Evolutionary conservation across 805 yeast genomes (phyloP).

Genomic region (Ogataea ramenticola): DNA sequence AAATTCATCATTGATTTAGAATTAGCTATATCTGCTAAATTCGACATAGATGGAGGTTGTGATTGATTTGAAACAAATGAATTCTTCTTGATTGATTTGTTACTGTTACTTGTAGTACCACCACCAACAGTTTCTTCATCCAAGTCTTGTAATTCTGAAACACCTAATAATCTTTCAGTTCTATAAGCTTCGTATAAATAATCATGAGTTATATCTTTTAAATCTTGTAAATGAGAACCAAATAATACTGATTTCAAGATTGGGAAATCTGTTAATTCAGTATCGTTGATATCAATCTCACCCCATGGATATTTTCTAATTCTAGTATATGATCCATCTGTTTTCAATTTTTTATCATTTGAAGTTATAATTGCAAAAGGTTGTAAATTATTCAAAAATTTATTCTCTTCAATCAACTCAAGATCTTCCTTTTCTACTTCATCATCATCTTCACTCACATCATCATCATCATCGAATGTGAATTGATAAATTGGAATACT

Average conservation of each 20-base stretch:
- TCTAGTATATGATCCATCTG: constrained; percentile 41
- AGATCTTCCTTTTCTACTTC: constrained; percentile 48
- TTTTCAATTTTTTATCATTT: constrained; percentile 31
- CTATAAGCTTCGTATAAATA: constrained; percentile 57
- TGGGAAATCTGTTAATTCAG: constrained; percentile 46
- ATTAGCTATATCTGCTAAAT: constrained; percentile 45
- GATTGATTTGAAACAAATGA: constrained; percentile 1
- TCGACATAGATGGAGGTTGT: constrained; percentile 55
- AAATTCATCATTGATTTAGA: constrained; percentile 25
- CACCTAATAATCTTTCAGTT: constrained; percentile 54
- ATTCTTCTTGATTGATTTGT: neutral
- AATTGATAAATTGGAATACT: constrained; percentile 74
- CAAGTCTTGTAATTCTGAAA: constrained; percentile 35
- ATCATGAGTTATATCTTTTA: constrained; percentile 60
- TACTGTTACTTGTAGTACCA: neutral
- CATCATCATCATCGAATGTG: constrained; percentile 65
- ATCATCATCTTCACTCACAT: constrained; percentile 59
- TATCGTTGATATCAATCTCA: constrained; percentile 44
- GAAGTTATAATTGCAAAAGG: constrained; percentile 72
- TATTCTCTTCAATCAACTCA: constrained; percentile 65
- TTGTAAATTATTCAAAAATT: constrained; percentile 52
- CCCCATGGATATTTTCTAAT: constrained; percentile 81
- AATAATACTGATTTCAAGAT: constrained; percentile 46
- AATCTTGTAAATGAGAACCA: constrained; percentile 56
- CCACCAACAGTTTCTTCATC: constrained; percentile 11